These are phyloP conservation scores for Didymella lethalis DNA, from an alignment of 2,329 filamentous ascomycete species.

Conservation along the genomic window DNA sequence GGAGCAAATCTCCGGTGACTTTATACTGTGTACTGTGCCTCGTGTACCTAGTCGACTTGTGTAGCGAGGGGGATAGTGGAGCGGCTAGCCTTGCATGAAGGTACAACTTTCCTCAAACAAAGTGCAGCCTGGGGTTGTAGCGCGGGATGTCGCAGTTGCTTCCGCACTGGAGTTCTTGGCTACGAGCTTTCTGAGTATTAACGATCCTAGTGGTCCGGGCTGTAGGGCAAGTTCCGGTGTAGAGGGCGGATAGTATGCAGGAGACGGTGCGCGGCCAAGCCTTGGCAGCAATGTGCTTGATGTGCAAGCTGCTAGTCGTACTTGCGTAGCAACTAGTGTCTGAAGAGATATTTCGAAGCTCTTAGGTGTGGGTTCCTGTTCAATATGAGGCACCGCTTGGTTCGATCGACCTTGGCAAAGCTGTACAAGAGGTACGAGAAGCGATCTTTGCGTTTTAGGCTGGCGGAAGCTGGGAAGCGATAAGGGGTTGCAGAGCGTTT, in stretches of 20 bases:
- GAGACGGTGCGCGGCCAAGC: constrained; percentile 18
- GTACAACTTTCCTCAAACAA: constrained; percentile 15
- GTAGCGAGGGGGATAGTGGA: constrained; percentile 21
- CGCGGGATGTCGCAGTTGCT: constrained; percentile 45
- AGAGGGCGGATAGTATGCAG: constrained; percentile 25
- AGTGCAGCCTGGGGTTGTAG: constrained; percentile 28
- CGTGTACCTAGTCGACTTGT: constrained; percentile 10
- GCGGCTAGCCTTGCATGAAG: constrained; percentile 23
- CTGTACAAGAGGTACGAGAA: constrained; percentile 23
- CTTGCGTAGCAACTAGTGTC: constrained; percentile 36
- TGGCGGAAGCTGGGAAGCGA: constrained; percentile 4
- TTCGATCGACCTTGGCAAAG: constrained; percentile 37
- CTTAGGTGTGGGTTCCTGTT: constrained; percentile 30
- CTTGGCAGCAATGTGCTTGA: constrained; percentile 34
- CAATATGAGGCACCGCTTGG: constrained; percentile 29
- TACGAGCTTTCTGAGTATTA: constrained; percentile 23
- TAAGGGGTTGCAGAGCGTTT: constrained; percentile 33
- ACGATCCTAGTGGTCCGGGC: constrained; percentile 32
- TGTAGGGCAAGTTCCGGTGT: constrained; percentile 28
- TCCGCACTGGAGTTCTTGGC: constrained; percentile 34
- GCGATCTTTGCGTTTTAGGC: constrained; percentile 32
- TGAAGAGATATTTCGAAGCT: constrained; percentile 33
- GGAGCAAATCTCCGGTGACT: constrained; percentile 22
- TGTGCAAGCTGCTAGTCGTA: constrained; percentile 30
- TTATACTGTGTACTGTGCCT: constrained; percentile 29